These are phyloP conservation scores for Pseudogymnoascus sp. DNA, from an alignment of 2,329 filamentous ascomycete species.

Conservation along the genomic window DNA sequence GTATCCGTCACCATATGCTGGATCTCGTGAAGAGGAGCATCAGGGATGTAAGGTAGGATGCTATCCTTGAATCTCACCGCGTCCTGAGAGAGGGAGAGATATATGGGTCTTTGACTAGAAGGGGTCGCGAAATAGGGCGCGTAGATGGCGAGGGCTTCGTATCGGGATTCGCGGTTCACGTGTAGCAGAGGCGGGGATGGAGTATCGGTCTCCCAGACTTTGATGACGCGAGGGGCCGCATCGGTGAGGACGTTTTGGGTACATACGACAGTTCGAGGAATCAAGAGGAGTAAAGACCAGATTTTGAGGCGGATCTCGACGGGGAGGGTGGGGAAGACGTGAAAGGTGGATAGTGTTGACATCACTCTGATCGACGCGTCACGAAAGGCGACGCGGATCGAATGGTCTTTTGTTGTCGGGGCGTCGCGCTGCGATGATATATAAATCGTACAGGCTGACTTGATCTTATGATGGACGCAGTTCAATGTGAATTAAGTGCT, in stretches of 20 bases:
- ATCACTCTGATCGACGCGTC: not conserved
- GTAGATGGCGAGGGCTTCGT: conserved; percentile 15
- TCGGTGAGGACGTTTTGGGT: conserved; percentile 10
- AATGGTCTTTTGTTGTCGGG: not conserved
- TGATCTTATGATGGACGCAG: not conserved
- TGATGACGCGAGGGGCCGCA: conserved; percentile 5
- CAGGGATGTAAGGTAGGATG: conserved; percentile 16
- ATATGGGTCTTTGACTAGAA: conserved; percentile 14
- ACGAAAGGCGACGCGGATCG: not conserved
- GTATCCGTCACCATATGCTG: conserved; percentile 18
- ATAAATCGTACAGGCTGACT: not conserved
- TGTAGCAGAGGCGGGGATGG: conserved; percentile 9
- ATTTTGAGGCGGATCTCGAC: conserved; percentile 24
- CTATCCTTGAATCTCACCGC: conserved; percentile 16
- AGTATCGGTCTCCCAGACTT: not conserved
- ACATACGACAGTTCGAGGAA: conserved; percentile 17
- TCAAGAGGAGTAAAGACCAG: conserved; percentile 15
- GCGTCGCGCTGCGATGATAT: not conserved
- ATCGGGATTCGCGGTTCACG: conserved; percentile 11
- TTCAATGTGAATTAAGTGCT: not conserved
- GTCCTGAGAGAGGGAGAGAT: conserved; percentile 18
- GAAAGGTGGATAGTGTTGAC: conserved; percentile 16
- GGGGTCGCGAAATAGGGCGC: conserved; percentile 14
- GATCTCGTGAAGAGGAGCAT: conserved; percentile 13
- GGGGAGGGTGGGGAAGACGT: conserved; percentile 22